Conservation (phyloP, 1,284 basidiomycete species). For the Tilletia walkeri region DNA sequence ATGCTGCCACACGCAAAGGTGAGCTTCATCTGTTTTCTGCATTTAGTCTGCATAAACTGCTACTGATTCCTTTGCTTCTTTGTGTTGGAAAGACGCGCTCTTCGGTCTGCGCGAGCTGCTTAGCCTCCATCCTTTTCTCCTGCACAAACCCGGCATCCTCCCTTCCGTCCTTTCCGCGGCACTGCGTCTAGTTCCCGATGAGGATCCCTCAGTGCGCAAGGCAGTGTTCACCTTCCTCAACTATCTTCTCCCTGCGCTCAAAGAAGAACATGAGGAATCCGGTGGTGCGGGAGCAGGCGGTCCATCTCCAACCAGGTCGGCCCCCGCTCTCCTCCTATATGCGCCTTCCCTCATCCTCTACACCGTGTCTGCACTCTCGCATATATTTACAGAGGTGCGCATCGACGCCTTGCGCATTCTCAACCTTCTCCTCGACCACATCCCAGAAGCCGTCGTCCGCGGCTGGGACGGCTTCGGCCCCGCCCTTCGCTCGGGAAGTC, state of each 20-base stretch:
- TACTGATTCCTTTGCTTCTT: neutral
- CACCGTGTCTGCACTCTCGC: slow-evolving; percentile 83
- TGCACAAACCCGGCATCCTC: slow-evolving; percentile 62
- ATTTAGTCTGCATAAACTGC: neutral
- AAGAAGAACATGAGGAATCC: slow-evolving; percentile 60
- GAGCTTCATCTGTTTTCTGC: neutral
- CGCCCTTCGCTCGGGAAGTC: slow-evolving; percentile 17
- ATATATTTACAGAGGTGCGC: slow-evolving; percentile 90
- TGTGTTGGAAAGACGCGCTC: slow-evolving; percentile 67
- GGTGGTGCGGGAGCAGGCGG: neutral
- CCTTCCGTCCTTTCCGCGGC: slow-evolving; percentile 68
- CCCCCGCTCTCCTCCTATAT: slow-evolving; percentile 61
- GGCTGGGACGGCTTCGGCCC: slow-evolving; percentile 33
- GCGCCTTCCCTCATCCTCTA: slow-evolving; percentile 75
- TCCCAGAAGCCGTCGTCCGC: slow-evolving; percentile 61
- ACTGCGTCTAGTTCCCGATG: slow-evolving; percentile 68
- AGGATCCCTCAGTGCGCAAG: slow-evolving; percentile 62
- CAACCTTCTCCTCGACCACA: slow-evolving; percentile 71
- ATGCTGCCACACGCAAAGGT: slow-evolving; percentile 68
- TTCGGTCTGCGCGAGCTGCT: slow-evolving; percentile 77
- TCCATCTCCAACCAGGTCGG: neutral
- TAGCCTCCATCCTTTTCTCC: slow-evolving; percentile 65
- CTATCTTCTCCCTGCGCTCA: slow-evolving; percentile 71
- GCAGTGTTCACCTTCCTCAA: slow-evolving; percentile 59
- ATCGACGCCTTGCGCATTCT: slow-evolving; percentile 83